A percentile compares a stretch with the other conserved stretches of the same genome.
These are phyloP conservation scores for Neonectria neomacrospora DNA, from an alignment of 2,329 filamentous ascomycete species.

Conservation along the genomic window DNA sequence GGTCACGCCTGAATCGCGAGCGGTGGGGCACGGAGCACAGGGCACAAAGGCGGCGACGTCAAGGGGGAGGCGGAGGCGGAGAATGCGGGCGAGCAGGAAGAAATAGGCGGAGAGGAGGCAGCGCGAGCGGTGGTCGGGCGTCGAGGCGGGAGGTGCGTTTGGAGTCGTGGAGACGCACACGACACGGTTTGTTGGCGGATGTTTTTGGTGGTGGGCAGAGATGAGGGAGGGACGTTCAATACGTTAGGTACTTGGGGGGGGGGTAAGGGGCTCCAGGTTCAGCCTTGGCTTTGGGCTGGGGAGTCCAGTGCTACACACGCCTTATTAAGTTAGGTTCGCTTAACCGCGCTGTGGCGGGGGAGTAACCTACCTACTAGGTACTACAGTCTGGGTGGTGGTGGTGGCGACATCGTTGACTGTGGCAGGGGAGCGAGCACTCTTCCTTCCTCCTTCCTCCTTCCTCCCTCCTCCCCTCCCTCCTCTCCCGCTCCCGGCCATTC, in stretches of 20 bases:
- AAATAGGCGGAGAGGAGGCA: slow-evolving; percentile 5
- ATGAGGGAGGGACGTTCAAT: slow-evolving; percentile 25
- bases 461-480: not conserved
- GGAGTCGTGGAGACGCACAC: slow-evolving; percentile 18
- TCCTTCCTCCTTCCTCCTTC: not conserved
- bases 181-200: slow-evolving; percentile 15
- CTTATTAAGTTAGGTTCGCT: slow-evolving; percentile 22
- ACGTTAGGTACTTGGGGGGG: too few species aligned
- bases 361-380: too few species aligned
- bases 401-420: slow-evolving; percentile 13
- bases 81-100: slow-evolving; percentile 20
- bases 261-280: slow-evolving; percentile 23
- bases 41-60: slow-evolving; percentile 36
- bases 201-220: slow-evolving; percentile 21
- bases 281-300: slow-evolving; percentile 33
- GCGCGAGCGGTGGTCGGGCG: slow-evolving; percentile 9
- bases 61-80: slow-evolving; percentile 35
- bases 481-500: slow-evolving; percentile 3
- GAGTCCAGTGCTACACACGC: slow-evolving; percentile 1
- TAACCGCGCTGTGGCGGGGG: slow-evolving; percentile 25
- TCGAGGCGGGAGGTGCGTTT: slow-evolving; percentile 6
- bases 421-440: not conserved
- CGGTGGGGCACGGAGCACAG: slow-evolving; percentile 46
- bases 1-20: slow-evolving; percentile 47
- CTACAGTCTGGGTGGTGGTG: too few species aligned